Evolutionary conservation across 495 filamentous ascomycete genomes (phyloP).

Genomic region (Xylaria venustula): DNA sequence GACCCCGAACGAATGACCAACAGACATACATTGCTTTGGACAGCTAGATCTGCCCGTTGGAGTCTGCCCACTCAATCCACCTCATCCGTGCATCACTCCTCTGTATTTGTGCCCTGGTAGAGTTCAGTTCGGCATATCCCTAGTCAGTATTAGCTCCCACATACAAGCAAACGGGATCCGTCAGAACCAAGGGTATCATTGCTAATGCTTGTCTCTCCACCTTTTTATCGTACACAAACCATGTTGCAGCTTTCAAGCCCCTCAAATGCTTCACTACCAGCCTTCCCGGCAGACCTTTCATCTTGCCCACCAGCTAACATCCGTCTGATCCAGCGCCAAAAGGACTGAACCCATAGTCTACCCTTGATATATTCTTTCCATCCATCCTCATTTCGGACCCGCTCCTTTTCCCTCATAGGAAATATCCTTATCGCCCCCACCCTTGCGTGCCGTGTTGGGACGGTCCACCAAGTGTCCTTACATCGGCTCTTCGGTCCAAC

Average conservation of each 20-base stretch:
- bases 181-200: conserved; percentile 36
- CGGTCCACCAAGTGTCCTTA: neutral
- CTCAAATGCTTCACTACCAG: too few relatives aligned
- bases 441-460: neutral
- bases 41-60: too few relatives aligned
- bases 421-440: neutral
- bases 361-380: conserved; percentile 5
- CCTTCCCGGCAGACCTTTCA: too few relatives aligned
- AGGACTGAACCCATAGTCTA: neutral
- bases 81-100: neutral
- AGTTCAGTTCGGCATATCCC: conserved; percentile 2
- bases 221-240: conserved; percentile 29
- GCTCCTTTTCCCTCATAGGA: neutral
- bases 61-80: neutral
- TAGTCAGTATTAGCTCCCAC: neutral
- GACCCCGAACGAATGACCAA: neutral
- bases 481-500: neutral
- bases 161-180: neutral
- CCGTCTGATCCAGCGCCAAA: too few relatives aligned
- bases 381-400: neutral
- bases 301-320: neutral
- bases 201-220: conserved; percentile 31
- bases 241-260: too few relatives aligned
- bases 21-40: neutral
- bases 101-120: neutral